Percentiles rank a stretch among this genome's conserved stretches.
phyloP scores from a whole-genome alignment of 1,139 yeast genomes.

The Kodamaea anthophila region DNA sequence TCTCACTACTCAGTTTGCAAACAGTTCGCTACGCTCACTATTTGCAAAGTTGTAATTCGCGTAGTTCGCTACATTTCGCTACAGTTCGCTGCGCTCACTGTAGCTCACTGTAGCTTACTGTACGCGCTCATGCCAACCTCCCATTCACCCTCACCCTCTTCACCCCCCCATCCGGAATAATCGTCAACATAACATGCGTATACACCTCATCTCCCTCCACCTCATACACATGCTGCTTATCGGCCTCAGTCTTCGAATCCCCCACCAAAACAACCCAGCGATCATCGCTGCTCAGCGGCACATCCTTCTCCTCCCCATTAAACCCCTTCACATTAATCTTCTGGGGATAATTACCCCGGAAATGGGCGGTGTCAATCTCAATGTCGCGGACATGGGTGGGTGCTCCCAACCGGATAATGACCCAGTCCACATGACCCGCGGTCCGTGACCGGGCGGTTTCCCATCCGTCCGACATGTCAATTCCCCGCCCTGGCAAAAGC shows the following conservation, averaged over 20 bases:
- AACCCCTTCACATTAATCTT: constrained; percentile 57
- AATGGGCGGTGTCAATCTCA: constrained; percentile 86
- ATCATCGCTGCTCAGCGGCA: constrained; percentile 27
- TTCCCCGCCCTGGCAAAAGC: constrained; percentile 87
- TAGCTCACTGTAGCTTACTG: too few relatives aligned
- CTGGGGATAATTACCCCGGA: constrained; percentile 91
- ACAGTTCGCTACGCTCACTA: too few relatives aligned
- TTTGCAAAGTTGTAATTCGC: too few relatives aligned
- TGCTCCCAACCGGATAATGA: constrained; percentile 69
- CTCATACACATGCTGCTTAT: constrained; percentile 61
- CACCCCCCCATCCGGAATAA: constrained; percentile 95
- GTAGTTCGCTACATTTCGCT: too few relatives aligned
- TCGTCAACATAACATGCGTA: constrained; percentile 71
- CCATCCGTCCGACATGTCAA: constrained; percentile 98
- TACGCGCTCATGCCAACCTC: constrained; percentile 28
- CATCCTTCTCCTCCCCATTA: constrained; percentile 29
- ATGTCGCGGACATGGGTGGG: constrained; percentile 50
- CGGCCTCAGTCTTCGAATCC: constrained; percentile 70
- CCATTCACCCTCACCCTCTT: constrained; percentile 85
- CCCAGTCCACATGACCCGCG: constrained; percentile 89
- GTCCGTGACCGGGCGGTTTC: constrained; percentile 88
- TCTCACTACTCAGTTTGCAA: too few relatives aligned
- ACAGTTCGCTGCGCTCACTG: background rate
- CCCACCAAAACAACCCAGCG: constrained; percentile 64
- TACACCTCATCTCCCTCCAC: constrained; percentile 20